Evolutionary conservation across 306 rosid species (phyloP).

Genomic region (Begonia masoniana): DNA sequence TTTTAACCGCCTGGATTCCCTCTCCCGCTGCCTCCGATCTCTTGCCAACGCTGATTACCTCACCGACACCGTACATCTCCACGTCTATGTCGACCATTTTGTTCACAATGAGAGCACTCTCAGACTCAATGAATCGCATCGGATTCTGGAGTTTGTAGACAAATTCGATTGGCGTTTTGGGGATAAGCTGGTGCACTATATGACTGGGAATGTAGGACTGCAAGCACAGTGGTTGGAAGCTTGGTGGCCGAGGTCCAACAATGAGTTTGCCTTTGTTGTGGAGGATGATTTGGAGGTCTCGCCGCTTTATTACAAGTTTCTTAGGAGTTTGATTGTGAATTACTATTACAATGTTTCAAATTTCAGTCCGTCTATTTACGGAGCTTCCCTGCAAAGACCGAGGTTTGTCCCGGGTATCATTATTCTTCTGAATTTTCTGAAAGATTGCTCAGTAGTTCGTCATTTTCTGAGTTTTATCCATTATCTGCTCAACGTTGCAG

Average conservation of each 20-base stretch:
- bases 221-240: constrained; percentile 98
- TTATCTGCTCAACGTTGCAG: too few relatives aligned
- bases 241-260: constrained; percentile 84
- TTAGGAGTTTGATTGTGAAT: constrained; percentile 53
- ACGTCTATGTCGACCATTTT: constrained; percentile 61
- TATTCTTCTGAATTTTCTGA: constrained; percentile 2
- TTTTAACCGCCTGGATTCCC: constrained; percentile 59
- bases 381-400: constrained; percentile 84
- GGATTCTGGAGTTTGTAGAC: constrained; percentile 57
- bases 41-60: constrained; percentile 80
- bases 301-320: constrained; percentile 64
- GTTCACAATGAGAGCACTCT: constrained; percentile 13
- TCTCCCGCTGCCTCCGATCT: constrained; percentile 77
- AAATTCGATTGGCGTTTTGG: constrained; percentile 67
- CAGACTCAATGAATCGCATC: constrained; percentile 36
- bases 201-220: constrained; percentile 66
- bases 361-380: constrained; percentile 62
- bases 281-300: constrained; percentile 96
- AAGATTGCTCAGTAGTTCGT: too few relatives aligned
- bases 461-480: too few relatives aligned
- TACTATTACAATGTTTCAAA: constrained; percentile 66
- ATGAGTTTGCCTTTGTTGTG: constrained; percentile 73
- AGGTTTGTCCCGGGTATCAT: constrained; percentile 98
- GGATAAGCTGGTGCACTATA: constrained; percentile 54
- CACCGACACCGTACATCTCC: constrained; percentile 64